These are phyloP conservation scores for Coleophoma eucalyptorum DNA, from an alignment of 2,329 filamentous ascomycete species.

Conservation along the genomic window DNA sequence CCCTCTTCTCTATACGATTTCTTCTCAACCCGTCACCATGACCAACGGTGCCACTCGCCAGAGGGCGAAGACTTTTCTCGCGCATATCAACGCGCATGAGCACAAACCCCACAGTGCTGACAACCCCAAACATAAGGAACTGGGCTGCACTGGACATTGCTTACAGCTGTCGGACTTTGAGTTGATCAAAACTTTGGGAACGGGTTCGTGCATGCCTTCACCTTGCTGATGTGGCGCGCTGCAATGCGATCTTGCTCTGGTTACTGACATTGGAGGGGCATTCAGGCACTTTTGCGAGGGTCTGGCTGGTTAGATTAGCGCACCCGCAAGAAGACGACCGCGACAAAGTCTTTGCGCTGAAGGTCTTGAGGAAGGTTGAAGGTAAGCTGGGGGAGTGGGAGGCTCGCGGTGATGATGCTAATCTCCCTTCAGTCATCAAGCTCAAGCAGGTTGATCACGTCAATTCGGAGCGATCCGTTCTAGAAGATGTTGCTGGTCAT, in stretches of 20 bases:
- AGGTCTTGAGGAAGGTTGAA: constrained; percentile 70
- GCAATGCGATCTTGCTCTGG: not conserved
- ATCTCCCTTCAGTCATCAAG: constrained; percentile 56
- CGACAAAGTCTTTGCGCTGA: constrained; percentile 73
- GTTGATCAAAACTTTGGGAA: constrained; percentile 72
- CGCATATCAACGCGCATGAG: not conserved
- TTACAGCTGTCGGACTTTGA: constrained; percentile 59
- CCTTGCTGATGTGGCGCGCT: constrained; percentile 1
- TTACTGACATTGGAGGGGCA: constrained; percentile 11
- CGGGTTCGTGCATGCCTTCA: constrained; percentile 45
- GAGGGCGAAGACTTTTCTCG: too few relatives aligned
- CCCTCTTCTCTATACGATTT: not conserved
- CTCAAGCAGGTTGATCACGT: constrained; percentile 87
- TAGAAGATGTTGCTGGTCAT: constrained; percentile 73
- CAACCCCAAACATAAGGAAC: constrained; percentile 19
- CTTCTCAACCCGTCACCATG: not conserved
- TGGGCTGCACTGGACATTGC: constrained; percentile 19
- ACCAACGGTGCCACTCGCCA: not conserved
- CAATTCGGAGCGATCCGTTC: constrained; percentile 75
- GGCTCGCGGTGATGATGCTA: not conserved
- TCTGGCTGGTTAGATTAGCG: constrained; percentile 70
- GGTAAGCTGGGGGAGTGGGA: constrained; percentile 21
- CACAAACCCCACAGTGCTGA: constrained; percentile 7
- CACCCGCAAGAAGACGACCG: constrained; percentile 48
- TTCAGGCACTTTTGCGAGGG: constrained; percentile 74